phyloP scores from a whole-genome alignment of 192 early-diverging fungal genomes.

The Tieghemiomyces parasiticus region DNA sequence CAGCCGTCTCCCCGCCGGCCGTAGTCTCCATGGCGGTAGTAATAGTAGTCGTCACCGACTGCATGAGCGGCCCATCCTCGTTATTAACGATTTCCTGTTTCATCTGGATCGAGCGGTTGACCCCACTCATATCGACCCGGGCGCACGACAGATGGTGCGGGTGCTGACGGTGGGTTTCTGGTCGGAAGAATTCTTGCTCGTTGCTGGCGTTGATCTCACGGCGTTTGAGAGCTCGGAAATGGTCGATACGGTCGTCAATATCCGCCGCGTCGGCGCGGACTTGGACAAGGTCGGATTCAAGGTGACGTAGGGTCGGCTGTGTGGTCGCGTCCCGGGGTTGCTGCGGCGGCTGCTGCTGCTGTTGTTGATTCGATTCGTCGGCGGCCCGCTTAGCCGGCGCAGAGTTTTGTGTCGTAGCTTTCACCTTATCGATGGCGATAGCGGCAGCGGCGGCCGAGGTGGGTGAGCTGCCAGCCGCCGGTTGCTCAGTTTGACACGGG shows the following conservation, averaged over 20 bases:
- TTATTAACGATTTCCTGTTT: conserved; percentile 54
- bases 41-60: conserved; percentile 22
- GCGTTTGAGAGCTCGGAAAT: conserved; percentile 35
- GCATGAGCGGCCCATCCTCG: conserved; percentile 41
- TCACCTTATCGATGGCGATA: too few species aligned
- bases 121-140: conserved; percentile 50
- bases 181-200: conserved; percentile 39
- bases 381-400: too few species aligned
- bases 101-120: conserved; percentile 66
- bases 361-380: neutral
- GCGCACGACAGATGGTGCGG: conserved; percentile 30
- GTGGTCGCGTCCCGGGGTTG: neutral
- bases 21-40: neutral
- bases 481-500: neutral
- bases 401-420: too few species aligned
- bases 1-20: conserved; percentile 12
- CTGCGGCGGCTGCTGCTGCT: neutral
- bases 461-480: too few species aligned
- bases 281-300: conserved; percentile 18
- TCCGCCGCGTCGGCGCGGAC: conserved; percentile 23
- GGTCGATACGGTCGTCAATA: conserved; percentile 30
- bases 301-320: neutral
- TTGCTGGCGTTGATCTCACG: conserved; percentile 45
- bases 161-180: neutral
- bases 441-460: too few species aligned